A percentile compares a stretch with the other conserved stretches of the same genome.
Evolutionary conservation across 371 early-diverging fungal species (phyloP).

Genomic region (Mucor mucedo): DNA sequence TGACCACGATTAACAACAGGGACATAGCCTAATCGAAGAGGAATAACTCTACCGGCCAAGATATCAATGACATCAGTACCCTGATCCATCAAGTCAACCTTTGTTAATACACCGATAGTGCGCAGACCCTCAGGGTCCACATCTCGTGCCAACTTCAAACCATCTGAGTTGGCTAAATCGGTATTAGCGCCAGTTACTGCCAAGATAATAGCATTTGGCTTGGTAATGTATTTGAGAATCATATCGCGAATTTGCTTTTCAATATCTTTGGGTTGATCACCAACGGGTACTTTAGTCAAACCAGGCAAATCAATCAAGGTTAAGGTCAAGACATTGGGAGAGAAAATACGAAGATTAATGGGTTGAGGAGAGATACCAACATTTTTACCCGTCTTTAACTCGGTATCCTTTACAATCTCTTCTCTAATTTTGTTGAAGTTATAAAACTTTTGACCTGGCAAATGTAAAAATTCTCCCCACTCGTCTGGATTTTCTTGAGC

Average conservation of each 20-base stretch:
- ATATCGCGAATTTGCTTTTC: constrained; percentile 97
- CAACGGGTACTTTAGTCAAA: constrained; percentile 94
- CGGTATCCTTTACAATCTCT: constrained; percentile 93
- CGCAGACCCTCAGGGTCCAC: constrained; percentile 98
- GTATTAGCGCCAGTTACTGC: constrained; percentile 98
- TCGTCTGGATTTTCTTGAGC: constrained; percentile 75
- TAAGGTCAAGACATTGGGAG: constrained; percentile 95
- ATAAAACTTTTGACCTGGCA: constrained; percentile 91
- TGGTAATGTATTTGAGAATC: constrained; percentile 93
- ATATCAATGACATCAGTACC: constrained; percentile 99
- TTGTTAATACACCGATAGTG: constrained; percentile 99
- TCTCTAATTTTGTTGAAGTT: constrained; percentile 95
- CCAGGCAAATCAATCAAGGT: constrained; percentile 99
- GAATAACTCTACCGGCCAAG: constrained; percentile 95
- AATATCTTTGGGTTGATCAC: constrained; percentile 99
- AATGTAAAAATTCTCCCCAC: constrained; percentile 97
- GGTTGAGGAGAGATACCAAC: constrained; percentile 92
- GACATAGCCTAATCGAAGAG: constrained; percentile 91
- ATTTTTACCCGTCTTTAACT: constrained; percentile 90
- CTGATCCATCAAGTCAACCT: constrained; percentile 99
- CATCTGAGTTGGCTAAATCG: constrained; percentile 99
- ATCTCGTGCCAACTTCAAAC: constrained; percentile 94
- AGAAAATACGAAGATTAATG: constrained; percentile 95
- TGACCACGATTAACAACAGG: constrained; percentile 98
- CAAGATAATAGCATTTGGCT: constrained; percentile 96